Conservation (phyloP, 805 yeast species). For the Brettanomyces bruxellensis region DNA sequence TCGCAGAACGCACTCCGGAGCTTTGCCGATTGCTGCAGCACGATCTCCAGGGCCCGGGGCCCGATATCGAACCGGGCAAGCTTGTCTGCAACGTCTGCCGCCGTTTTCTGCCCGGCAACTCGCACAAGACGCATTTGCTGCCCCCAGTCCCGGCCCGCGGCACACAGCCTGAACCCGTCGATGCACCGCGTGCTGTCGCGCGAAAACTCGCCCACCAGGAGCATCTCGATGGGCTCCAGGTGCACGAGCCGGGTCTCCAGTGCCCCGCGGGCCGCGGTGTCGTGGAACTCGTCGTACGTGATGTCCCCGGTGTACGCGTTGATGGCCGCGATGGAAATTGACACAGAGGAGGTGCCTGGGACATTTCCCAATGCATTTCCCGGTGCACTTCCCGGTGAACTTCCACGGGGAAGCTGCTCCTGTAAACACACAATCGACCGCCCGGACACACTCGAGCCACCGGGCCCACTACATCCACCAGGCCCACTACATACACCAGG, state of each 20-base stretch:
- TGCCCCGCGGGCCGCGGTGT: conserved; percentile 45
- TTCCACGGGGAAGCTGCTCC: conserved; percentile 13
- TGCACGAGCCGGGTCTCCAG: conserved; percentile 69
- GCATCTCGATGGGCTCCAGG: conserved; percentile 68
- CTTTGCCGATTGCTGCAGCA: conserved; percentile 7
- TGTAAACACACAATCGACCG: conserved; percentile 39
- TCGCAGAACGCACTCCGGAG: conserved; percentile 28
- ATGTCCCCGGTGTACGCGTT: conserved; percentile 72
- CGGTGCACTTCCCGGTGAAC: too few relatives aligned
- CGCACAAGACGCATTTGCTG: too few relatives aligned
- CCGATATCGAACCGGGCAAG: conserved; percentile 5
- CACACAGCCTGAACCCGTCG: not conserved
- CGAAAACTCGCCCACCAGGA: conserved; percentile 35
- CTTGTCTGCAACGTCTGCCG: conserved; percentile 5
- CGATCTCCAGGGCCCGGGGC: conserved; percentile 8
- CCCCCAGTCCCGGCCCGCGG: not conserved
- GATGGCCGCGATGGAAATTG: conserved; percentile 46
- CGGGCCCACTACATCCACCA: too few relatives aligned
- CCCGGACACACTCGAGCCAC: conserved; percentile 21
- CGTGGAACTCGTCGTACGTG: conserved; percentile 61
- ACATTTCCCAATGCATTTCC: too few relatives aligned
- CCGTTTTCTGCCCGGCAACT: not conserved
- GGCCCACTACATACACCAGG: too few relatives aligned
- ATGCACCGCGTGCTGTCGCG: conserved; percentile 23
- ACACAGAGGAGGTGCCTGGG: too few relatives aligned